phyloP scores from a whole-genome alignment of 23 red algal species.

The Gracilariopsis chorda region DNA sequence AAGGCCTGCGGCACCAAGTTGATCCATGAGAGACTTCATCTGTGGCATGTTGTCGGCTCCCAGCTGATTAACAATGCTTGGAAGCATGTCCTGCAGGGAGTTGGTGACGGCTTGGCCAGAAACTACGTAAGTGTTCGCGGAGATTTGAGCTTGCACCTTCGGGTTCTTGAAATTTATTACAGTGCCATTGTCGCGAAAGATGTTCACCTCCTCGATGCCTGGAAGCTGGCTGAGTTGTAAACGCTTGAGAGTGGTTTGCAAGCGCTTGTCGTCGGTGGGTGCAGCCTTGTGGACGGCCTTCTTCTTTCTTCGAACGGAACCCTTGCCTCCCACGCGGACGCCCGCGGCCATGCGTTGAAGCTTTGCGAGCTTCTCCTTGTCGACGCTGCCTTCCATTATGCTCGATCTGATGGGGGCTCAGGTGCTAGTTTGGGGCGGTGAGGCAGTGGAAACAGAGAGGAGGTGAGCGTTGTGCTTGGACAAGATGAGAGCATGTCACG shows the following conservation, averaged over 20 bases:
- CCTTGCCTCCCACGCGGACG: constrained; percentile 95
- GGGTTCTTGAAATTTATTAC: constrained; percentile 88
- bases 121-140: constrained; percentile 89
- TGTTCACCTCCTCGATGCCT: constrained; percentile 90
- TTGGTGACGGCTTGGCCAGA: constrained; percentile 72
- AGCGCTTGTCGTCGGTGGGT: constrained; percentile 94
- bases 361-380: constrained; percentile 87
- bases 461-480: not conserved
- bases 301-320: constrained; percentile 95
- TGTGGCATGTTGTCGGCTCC: constrained; percentile 83
- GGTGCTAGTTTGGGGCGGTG: not conserved
- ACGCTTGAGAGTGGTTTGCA: constrained; percentile 89
- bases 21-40: constrained; percentile 86
- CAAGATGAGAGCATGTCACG: not conserved
- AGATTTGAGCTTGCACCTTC: constrained; percentile 92
- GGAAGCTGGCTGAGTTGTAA: constrained; percentile 81
- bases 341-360: constrained; percentile 86
- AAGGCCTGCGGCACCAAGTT: constrained; percentile 59
- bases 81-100: constrained; percentile 80
- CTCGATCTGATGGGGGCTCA: not conserved
- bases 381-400: constrained; percentile 49
- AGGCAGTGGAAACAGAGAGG: not conserved
- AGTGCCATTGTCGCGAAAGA: constrained; percentile 91
- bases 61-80: constrained; percentile 76
- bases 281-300: constrained; percentile 87